Base-by-base conservation (phyloP, 768 basidiomycete genomes). In the Lactarius quietus region DNA sequence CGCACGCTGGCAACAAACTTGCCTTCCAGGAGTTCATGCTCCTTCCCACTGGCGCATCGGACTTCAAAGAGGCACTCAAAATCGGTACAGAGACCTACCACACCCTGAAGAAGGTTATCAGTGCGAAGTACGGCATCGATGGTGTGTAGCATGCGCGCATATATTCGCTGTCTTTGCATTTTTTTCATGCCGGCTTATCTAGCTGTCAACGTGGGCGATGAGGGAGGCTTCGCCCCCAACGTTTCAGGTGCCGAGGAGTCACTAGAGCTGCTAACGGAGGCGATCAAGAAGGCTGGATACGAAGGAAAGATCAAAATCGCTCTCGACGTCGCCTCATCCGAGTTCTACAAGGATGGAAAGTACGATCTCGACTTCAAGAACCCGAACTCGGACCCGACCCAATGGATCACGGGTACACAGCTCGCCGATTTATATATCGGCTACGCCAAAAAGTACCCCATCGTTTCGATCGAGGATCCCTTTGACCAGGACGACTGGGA, bases 1-100 rank as follows among this genome's bases (percentile, higher is more conserved):
- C 96, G 68, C 97, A 99, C 76, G 97, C 97, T 65, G 97, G 97
- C 58, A 99, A 99, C 86, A 95, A 96, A 80, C 91, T 99, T 69
- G 97, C 97, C 43, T 99, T 98, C 92, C 97, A 99, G 80, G 97
- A 99, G 80, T 99, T 99, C 84, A 98, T 99, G 97, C 84, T 99
- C 71, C 84, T 98, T 68, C 96, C 97, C 68, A 95, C 94, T 67
- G 96, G 95, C 59, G 97, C 97, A 59, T 72, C 82, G 20, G 84
- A 84, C 65, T 99, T 98, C 84, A 87, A 92, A 36, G 95, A 99
- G 83, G 95, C 97, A 64, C 89, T 99, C 88, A 96, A 98, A 82
- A 95, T 96, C 66, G 97, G 97, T 67, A 91, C 95, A 12, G 97
- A 99, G 81, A 95, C 93, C 28, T 97, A 97, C 81, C 95, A 97